Evolutionary conservation across 2,329 filamentous ascomycete species (phyloP).

Genomic region (Phialophora verrucosa): DNA sequence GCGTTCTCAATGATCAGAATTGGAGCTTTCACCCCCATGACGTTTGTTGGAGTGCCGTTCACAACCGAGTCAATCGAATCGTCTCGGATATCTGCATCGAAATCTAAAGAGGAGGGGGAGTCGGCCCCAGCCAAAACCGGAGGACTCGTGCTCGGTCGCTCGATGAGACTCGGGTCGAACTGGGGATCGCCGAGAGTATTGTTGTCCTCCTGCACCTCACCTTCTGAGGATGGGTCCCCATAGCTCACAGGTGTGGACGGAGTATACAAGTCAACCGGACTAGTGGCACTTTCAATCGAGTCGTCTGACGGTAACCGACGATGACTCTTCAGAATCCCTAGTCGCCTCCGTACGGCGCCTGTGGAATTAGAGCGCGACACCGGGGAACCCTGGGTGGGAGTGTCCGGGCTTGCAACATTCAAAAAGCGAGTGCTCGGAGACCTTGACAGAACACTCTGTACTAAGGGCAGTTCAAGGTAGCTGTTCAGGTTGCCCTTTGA

Average conservation of each 20-base stretch:
- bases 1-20: constrained; percentile 32
- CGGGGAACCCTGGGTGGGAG: constrained; percentile 28
- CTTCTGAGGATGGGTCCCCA: constrained; percentile 32
- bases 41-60: constrained; percentile 4
- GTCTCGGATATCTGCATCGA: constrained; percentile 12
- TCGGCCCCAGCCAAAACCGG: constrained; percentile 29
- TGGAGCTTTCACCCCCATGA: constrained; percentile 4
- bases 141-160: constrained; percentile 38
- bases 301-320: constrained; percentile 35
- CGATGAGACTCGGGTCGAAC: constrained; percentile 39
- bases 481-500: constrained; percentile 50
- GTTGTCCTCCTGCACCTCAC: constrained; percentile 21
- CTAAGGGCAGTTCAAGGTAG: constrained; percentile 54
- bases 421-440: constrained; percentile 47
- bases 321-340: constrained; percentile 38
- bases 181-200: constrained; percentile 32
- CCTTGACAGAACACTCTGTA: constrained; percentile 54
- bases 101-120: constrained; percentile 14
- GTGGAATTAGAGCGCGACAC: constrained; percentile 30
- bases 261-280: constrained; percentile 33
- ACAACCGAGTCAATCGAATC: constrained; percentile 30
- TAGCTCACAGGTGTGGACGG: constrained; percentile 38
- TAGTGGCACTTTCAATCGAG: constrained; percentile 28
- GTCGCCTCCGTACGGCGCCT: constrained; percentile 19
- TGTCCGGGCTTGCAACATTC: constrained; percentile 28